A percentile compares a stretch with the other conserved stretches of the same genome.
phyloP scores from a whole-genome alignment of 1,284 basidiomycete genomes.

The Rhodotorula sp. region DNA sequence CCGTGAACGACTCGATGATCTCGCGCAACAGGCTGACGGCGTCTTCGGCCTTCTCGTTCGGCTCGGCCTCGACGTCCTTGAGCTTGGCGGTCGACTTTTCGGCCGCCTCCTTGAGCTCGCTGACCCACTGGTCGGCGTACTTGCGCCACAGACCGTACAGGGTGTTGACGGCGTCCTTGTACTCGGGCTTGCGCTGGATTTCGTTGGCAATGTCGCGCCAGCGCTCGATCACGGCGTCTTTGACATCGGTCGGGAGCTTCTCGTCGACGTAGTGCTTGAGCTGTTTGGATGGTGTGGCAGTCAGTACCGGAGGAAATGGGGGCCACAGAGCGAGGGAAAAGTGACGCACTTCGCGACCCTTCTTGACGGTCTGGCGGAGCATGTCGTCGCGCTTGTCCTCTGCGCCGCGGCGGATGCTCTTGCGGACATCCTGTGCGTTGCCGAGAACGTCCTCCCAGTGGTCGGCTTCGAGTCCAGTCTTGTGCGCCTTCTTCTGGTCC shows the following conservation, averaged over 20 bases:
- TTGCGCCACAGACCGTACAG: constrained; percentile 53
- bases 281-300: not conserved
- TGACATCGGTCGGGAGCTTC: constrained; percentile 51
- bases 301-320: not conserved
- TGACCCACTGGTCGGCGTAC: constrained; percentile 52
- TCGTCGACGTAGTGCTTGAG: constrained; percentile 51
- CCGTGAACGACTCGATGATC: constrained; percentile 33
- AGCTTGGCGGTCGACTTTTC: constrained; percentile 22
- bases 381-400: constrained; percentile 34
- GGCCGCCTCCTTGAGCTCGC: constrained; percentile 41
- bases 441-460: constrained; percentile 28
- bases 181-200: constrained; percentile 44
- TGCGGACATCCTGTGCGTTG: constrained; percentile 24
- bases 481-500: constrained; percentile 44
- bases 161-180: constrained; percentile 50
- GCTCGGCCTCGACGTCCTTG: constrained; percentile 49
- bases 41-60: constrained; percentile 27
- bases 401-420: constrained; percentile 20
- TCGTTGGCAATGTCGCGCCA: constrained; percentile 47
- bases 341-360: constrained; percentile 20
- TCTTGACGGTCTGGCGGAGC: constrained; percentile 27
- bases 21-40: constrained; percentile 23
- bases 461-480: constrained; percentile 30
- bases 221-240: constrained; percentile 51
- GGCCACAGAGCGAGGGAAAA: too few species aligned